Evolutionary conservation across 2,329 filamentous ascomycete species (phyloP).

Genomic region (Beauveria rudraprayagi): DNA sequence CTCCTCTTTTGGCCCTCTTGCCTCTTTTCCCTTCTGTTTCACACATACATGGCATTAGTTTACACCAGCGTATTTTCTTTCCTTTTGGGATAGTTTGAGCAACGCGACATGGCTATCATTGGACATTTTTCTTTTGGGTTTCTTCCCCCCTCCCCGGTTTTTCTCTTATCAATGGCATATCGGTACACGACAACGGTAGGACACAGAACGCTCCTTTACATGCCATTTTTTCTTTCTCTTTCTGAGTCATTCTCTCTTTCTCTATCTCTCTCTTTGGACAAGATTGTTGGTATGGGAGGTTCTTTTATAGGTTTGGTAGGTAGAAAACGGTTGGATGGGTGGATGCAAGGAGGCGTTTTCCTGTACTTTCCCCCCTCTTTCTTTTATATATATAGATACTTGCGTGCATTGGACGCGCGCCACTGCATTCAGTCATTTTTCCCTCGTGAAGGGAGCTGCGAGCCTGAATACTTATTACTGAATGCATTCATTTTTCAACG

Average conservation of each 20-base stretch:
- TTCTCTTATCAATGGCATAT: background rate
- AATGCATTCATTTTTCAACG: background rate
- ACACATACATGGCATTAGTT: background rate
- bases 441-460: too few relatives aligned
- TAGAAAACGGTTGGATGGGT: too few relatives aligned
- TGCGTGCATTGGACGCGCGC: too few relatives aligned
- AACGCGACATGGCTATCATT: background rate
- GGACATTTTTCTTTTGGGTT: background rate
- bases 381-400: too few relatives aligned
- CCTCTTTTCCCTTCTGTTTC: background rate
- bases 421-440: too few relatives aligned
- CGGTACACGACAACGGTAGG: slow-evolving; percentile 6
- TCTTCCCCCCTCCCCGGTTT: background rate
- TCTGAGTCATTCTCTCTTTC: background rate
- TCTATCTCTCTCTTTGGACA: background rate
- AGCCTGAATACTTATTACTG: background rate
- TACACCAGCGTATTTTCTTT: background rate
- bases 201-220: slow-evolving; percentile 5
- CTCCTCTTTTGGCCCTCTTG: background rate
- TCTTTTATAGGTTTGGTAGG: background rate
- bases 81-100: background rate
- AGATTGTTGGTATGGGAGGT: background rate
- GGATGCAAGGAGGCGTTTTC: too few relatives aligned
- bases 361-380: too few relatives aligned
- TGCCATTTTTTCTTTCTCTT: background rate